Evolutionary conservation across 2,329 filamentous ascomycete genomes (phyloP).

Genomic region (Aspergillus vadensis): DNA sequence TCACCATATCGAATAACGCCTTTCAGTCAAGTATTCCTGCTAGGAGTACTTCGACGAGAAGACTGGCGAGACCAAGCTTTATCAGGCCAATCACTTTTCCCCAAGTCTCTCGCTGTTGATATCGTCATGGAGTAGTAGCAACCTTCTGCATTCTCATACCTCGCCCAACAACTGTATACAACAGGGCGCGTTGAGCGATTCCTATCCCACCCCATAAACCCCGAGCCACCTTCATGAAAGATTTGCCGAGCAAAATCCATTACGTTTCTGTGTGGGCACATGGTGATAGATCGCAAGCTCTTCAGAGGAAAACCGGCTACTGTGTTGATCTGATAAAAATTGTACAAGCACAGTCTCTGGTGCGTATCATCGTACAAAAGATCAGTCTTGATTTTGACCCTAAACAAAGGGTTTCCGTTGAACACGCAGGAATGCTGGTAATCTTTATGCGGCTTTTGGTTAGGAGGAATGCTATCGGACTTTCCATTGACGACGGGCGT

Average conservation of each 20-base stretch:
- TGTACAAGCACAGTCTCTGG: not conserved
- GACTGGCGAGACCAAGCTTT: not conserved
- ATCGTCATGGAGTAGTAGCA: too few species aligned
- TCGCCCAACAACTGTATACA: too few species aligned
- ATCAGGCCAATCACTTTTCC: not conserved
- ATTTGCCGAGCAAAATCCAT: not conserved
- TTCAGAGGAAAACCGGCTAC: not conserved
- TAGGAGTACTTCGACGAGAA: too few species aligned
- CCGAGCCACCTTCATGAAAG: not conserved
- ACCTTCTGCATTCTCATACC: too few species aligned
- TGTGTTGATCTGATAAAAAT: not conserved
- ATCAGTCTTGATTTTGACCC: not conserved
- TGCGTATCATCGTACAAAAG: not conserved
- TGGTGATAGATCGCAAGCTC: not conserved
- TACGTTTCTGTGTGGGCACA: not conserved
- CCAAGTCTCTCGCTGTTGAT: not conserved
- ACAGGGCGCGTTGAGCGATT: not conserved
- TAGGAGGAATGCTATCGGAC: not conserved
- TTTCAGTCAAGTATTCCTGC: too few species aligned
- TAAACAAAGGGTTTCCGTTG: not conserved
- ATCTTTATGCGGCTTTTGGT: not conserved
- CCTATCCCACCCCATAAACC: not conserved
- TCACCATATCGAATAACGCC: too few species aligned
- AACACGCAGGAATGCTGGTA: not conserved
- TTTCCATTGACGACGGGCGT: not conserved